Conservation (phyloP, 345 rosid genomes). For the Camelina hispida region DNA sequence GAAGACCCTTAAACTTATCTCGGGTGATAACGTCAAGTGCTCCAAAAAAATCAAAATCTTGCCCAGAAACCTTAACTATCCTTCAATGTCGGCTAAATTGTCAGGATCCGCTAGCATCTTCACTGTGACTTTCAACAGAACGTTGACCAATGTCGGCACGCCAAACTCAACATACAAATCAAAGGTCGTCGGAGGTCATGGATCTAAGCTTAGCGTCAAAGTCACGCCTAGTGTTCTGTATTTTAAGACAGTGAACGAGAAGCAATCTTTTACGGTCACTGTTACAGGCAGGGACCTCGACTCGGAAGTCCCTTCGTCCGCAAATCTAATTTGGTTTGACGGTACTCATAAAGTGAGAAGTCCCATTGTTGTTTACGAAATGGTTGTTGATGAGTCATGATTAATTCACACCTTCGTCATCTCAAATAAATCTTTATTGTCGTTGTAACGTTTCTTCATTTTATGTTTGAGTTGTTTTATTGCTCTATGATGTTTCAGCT, state of each 20-base stretch:
- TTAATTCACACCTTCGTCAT: neutral
- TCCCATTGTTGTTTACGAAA: constrained; percentile 40
- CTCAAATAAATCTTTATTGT: neutral
- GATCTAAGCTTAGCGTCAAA: constrained; percentile 27
- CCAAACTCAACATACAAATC: constrained; percentile 53
- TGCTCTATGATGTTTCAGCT: neutral
- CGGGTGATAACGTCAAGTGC: constrained; percentile 51
- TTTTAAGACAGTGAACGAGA: constrained; percentile 49
- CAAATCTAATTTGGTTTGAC: constrained; percentile 46
- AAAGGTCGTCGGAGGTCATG: neutral
- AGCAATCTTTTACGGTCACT: constrained; percentile 48
- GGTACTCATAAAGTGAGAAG: constrained; percentile 41
- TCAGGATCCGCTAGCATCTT: constrained; percentile 20
- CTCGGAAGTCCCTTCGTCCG: constrained; percentile 21
- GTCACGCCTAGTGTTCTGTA: constrained; percentile 52
- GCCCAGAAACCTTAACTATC: constrained; percentile 33
- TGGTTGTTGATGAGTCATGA: neutral
- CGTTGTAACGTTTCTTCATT: neutral
- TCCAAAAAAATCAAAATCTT: neutral
- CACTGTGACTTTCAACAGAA: constrained; percentile 46
- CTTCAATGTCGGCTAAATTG: constrained; percentile 19
- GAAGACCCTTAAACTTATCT: neutral
- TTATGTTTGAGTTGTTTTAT: neutral
- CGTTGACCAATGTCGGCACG: constrained; percentile 61
- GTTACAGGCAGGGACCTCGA: constrained; percentile 30